These are phyloP conservation scores for Myxozyma kluyveri DNA, from an alignment of 805 yeast species.

Conservation along the genomic window DNA sequence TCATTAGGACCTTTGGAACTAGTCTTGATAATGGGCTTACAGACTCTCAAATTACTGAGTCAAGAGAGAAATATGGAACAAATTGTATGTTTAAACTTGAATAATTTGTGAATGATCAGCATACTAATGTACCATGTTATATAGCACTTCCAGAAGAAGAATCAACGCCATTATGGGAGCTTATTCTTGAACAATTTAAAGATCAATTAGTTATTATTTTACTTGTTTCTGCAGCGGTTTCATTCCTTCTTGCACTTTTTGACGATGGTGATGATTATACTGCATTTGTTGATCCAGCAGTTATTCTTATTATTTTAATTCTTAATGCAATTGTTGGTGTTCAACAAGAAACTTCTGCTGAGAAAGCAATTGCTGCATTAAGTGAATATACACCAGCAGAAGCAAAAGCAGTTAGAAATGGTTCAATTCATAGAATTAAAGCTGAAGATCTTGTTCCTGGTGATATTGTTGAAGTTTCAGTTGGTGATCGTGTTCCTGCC, in stretches of 20 bases:
- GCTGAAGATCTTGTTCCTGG: slow-evolving; percentile 46
- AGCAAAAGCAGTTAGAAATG: slow-evolving; percentile 47
- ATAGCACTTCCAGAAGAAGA: slow-evolving; percentile 41
- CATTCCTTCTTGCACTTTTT: slow-evolving; percentile 38
- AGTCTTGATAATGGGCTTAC: slow-evolving; percentile 30
- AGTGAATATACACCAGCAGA: slow-evolving; percentile 48
- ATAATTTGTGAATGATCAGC: too few relatives aligned
- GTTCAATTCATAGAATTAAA: slow-evolving; percentile 44
- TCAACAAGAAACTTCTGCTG: slow-evolving; percentile 51
- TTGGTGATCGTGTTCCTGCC: slow-evolving; percentile 48
- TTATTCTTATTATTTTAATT: slow-evolving; percentile 47
- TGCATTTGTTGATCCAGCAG: slow-evolving; percentile 42
- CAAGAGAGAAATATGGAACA: slow-evolving; percentile 29
- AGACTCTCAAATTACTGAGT: slow-evolving; percentile 26
- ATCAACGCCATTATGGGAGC: slow-evolving; percentile 39
- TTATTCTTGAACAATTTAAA: slow-evolving; percentile 42
- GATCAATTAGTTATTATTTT: slow-evolving; percentile 41
- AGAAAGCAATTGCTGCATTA: slow-evolving; percentile 51
- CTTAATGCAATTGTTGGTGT: slow-evolving; percentile 52
- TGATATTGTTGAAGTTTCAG: slow-evolving; percentile 43
- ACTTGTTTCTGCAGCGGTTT: slow-evolving; percentile 38
- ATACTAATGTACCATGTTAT: neutral
- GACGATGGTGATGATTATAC: slow-evolving; percentile 39
- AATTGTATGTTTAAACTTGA: slow-evolving; percentile 26
- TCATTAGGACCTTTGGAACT: slow-evolving; percentile 24